Conservation (phyloP, 2,329 filamentous ascomycete genomes). For the Colletotrichum sp. region DNA sequence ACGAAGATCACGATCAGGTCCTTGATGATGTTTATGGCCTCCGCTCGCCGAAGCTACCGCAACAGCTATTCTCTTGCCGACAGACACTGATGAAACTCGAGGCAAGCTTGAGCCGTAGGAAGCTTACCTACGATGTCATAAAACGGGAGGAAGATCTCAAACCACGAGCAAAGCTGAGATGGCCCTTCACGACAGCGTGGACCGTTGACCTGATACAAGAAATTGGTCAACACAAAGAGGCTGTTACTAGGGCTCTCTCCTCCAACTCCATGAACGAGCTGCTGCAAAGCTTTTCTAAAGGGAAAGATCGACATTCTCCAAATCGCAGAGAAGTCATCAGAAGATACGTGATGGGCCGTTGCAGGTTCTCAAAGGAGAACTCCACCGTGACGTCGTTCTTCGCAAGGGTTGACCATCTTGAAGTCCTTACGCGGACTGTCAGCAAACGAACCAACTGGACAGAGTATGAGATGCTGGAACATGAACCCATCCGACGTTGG, state of each 20-base stretch:
- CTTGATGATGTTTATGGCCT: neutral
- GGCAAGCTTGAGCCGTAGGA: neutral
- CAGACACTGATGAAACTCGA: neutral
- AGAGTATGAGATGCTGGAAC: neutral
- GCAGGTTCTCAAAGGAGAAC: neutral
- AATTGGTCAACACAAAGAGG: neutral
- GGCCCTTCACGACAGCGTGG: conserved; percentile 1
- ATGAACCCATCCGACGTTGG: neutral
- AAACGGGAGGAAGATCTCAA: neutral
- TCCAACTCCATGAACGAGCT: neutral
- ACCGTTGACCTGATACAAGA: neutral
- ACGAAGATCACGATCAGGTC: neutral
- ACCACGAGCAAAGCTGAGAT: neutral
- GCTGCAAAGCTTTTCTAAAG: neutral
- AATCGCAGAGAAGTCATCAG: neutral
- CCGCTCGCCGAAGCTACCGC: neutral
- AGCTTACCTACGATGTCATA: neutral
- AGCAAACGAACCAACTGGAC: neutral
- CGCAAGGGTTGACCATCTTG: neutral
- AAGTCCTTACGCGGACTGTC: neutral
- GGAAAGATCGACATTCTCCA: neutral
- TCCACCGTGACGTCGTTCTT: neutral
- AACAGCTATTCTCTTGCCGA: neutral
- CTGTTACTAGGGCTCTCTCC: neutral
- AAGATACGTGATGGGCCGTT: neutral